Base-by-base conservation (phyloP, 176 grass and related monocot species). In the Raddia guianensis region DNA sequence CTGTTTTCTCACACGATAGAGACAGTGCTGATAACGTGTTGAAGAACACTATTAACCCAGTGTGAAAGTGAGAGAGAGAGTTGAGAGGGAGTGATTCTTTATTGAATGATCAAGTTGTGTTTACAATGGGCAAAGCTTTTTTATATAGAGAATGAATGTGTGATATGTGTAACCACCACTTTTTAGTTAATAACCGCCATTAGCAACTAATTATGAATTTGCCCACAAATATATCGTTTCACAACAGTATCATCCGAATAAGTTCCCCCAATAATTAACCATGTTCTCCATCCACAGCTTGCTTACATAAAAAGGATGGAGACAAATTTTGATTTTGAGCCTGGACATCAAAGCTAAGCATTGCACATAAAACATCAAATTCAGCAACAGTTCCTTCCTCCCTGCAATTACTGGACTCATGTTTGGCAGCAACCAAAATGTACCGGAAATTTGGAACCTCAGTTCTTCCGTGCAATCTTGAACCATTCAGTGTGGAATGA, bases 401-500 rank as follows among this genome's bases (percentile, higher is more conserved):
- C 62, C 53, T 89, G 27, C 75, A 70, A 51, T 16, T 9, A 49
- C 48, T 62, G 37, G 6, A 51, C 76, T 40, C 67, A 4, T 51
- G 58, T 27, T 9, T n/a, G 6, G 34, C 12, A 68, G 54, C 71
- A 10, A 69, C 13, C 12, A 27, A 27, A 70, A 48, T 8, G 64
- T 42, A 85, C 40, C 40, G 12, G 54, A 35, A 63, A 48, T 51
- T 49, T 1, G 9, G 40, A 80, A 60, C 12, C 82, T 94, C 40
- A 94, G 40, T 84, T 91, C 76, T 89, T 91, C 5, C 66, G 86
- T 0, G 93, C 93, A 3, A 66, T 90, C 84, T 95, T 95, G 82
- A 92, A 95, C 93, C 93, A 95, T 57, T 95, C 87, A 1, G 93
- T 95, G 68, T 92, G 93, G 87, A 83, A 95, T 1, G 89, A 83